These are phyloP conservation scores for Alternaria triticina DNA, from an alignment of 2,329 filamentous ascomycete species.

Conservation along the genomic window DNA sequence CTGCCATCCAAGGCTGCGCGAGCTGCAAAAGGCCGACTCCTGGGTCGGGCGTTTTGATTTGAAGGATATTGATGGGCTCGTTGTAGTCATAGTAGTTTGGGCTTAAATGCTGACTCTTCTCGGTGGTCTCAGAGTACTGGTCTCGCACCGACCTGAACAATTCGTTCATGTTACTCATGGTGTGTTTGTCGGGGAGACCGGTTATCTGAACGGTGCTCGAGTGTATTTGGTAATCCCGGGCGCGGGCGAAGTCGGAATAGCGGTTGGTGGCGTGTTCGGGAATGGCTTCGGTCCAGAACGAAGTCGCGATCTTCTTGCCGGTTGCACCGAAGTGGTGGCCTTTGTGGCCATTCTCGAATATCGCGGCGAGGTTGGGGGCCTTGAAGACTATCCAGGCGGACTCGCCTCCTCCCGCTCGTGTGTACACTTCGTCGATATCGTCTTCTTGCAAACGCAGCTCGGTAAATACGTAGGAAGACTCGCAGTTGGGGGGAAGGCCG, in stretches of 20 bases:
- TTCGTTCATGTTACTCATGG: neutral
- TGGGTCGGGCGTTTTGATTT: rapidly evolving
- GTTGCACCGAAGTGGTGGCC: neutral
- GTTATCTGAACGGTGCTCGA: neutral
- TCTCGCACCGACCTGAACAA: neutral
- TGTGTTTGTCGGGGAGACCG: neutral
- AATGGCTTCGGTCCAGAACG: neutral
- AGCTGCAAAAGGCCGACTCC: neutral
- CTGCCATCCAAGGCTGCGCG: neutral
- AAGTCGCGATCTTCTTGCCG: neutral
- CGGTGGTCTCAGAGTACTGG: neutral
- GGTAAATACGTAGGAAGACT: neutral
- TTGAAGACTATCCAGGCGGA: neutral
- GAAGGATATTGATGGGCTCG: neutral
- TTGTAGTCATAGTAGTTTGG: neutral
- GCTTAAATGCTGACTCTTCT: rapidly evolving
- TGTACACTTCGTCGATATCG: neutral
- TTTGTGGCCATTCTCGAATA: neutral
- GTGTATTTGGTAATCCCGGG: neutral
- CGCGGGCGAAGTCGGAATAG: neutral
- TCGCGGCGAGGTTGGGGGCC: neutral
- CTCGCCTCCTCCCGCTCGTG: neutral
- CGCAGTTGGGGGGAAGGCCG: neutral
- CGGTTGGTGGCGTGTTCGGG: neutral
- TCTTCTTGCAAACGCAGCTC: neutral